Evolutionary conservation across 192 early-diverging fungal genomes (phyloP).

Genomic region (Backusella liffmaniae): DNA sequence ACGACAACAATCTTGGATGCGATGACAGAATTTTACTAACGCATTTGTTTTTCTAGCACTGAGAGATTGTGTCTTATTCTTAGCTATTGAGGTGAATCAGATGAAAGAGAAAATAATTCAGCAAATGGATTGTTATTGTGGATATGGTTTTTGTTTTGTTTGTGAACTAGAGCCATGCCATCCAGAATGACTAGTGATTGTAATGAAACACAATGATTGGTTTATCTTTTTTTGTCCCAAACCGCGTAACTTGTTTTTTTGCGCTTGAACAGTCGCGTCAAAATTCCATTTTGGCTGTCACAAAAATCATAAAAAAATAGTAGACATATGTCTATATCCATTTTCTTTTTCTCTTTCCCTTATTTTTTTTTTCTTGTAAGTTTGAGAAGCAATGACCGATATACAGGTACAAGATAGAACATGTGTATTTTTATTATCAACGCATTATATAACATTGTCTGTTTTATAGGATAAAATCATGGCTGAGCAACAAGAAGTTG

Average conservation of each 20-base stretch:
- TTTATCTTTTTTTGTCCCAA: not conserved
- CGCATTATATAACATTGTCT: not conserved
- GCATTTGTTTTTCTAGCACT: too few species aligned
- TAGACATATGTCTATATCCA: not conserved
- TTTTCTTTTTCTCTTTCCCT: not conserved
- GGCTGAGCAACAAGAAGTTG: not conserved
- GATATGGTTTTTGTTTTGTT: too few species aligned
- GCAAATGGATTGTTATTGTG: too few species aligned
- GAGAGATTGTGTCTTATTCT: too few species aligned
- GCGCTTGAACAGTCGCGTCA: not conserved
- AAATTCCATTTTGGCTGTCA: constrained; percentile 2
- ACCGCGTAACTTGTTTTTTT: not conserved
- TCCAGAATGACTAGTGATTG: not conserved
- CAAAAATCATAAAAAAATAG: not conserved
- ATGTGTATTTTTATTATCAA: not conserved
- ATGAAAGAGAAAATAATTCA: too few species aligned
- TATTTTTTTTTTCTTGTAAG: not conserved
- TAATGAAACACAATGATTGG: too few species aligned
- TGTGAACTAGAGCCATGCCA: too few species aligned
- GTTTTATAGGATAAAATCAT: not conserved
- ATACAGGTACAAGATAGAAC: not conserved
- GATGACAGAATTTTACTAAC: too few species aligned
- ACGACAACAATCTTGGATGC: too few species aligned
- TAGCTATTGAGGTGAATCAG: too few species aligned
- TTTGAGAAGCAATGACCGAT: not conserved